Conservation (phyloP, 805 yeast genomes). For the Candida suzukii region DNA sequence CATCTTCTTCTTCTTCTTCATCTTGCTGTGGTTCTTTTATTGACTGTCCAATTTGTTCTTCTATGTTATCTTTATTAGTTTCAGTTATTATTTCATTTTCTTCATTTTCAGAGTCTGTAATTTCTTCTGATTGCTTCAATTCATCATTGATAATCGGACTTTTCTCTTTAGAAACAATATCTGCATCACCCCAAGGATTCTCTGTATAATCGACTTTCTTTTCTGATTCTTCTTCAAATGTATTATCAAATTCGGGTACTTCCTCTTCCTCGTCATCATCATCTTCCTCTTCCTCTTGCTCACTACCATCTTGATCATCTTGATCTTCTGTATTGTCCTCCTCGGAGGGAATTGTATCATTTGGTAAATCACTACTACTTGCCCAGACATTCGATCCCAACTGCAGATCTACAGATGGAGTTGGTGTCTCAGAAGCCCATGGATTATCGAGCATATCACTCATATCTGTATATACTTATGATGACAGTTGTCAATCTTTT, state of each 20-base stretch:
- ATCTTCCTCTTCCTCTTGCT: neutral
- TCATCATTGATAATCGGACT: too few relatives aligned
- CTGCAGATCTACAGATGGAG: neutral
- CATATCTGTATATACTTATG: too few relatives aligned
- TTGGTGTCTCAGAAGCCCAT: slow-evolving; percentile 5
- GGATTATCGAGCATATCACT: too few relatives aligned
- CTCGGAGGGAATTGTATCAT: too few relatives aligned
- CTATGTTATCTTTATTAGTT: neutral
- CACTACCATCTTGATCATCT: neutral
- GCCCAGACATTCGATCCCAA: neutral
- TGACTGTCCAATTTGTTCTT: too few relatives aligned
- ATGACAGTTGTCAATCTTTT: too few relatives aligned
- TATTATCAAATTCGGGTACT: too few relatives aligned
- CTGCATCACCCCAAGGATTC: neutral
- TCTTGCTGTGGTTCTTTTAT: too few relatives aligned
- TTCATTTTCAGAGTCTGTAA: neutral
- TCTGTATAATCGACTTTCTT: neutral
- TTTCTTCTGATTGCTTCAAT: neutral
- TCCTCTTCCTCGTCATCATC: neutral
- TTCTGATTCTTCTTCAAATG: neutral
- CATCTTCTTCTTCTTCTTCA: neutral
- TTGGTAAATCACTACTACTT: neutral
- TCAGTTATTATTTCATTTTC: neutral
- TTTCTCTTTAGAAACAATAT: neutral
- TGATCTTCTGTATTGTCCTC: too few relatives aligned